Evolutionary conservation across 495 filamentous ascomycete species (phyloP), one percentile per base, ranked within the genome.

Genomic region (Cairneyella variabilis): DNA sequence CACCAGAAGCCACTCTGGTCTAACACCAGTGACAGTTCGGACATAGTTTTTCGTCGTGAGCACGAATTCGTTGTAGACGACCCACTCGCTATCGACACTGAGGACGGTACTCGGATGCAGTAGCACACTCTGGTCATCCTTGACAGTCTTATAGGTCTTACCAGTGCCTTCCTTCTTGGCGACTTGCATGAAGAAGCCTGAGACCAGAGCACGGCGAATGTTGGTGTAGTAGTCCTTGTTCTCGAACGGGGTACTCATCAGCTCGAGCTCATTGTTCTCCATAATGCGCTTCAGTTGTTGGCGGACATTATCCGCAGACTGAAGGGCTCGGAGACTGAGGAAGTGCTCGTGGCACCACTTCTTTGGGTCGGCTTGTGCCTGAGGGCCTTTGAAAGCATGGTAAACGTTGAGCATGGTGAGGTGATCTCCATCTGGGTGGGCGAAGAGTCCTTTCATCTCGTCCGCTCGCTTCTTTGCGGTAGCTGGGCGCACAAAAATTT

Each of bases 181-280:
- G n/a, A 97, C 87, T 64, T 99, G 95, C 93, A 99, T 99, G 76
- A 99, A 99, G 75, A 97, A 99, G 18, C 93, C 93, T 1, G 90
- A 82, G 12, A 96, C 86, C n/a, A 99, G 76, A 9, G 93, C 93
- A 14, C 89, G 84, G 18, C 90, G 87, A 63, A 99, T 97, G 64
- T 99, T 99, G 69, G 81, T 90, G 66, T 97, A 97, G 72, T 99
- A 99, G 57, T 91, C 87, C 77, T 96, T 97, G 70, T 97, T 84
- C 44, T 90, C 86, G 71, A 96, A 97, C 0, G 87, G 81, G 0
- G 90, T 96, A 53, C 84, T 90, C 42, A 97, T 66, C 42, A 99
- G 79, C 38, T 93, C 87, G 9, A 99, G 68, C 47, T 85, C 89
- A 49, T 87, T 76, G 17, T 84, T 88, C 71, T 97, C 93, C 93